Evolutionary conservation across 2,329 filamentous ascomycete species (phyloP).

Genomic region (Ophiostoma tasmaniense): DNA sequence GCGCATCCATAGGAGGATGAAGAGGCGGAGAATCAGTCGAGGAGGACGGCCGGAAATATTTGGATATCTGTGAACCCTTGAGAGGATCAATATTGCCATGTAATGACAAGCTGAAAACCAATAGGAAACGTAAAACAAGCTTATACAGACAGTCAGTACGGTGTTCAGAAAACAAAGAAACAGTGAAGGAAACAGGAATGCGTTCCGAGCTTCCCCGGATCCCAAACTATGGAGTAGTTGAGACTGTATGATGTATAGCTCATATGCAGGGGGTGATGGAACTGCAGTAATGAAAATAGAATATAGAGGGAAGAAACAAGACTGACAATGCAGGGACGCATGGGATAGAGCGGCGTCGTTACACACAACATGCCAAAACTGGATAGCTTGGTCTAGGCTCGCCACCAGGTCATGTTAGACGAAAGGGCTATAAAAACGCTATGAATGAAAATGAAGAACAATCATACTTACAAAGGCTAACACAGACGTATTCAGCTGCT

Average conservation of each 20-base stretch:
- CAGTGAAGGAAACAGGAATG: neutral
- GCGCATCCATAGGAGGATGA: neutral
- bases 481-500: neutral
- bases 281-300: neutral
- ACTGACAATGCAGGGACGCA: neutral
- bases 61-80: neutral
- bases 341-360: neutral
- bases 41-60: neutral
- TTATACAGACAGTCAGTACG: neutral
- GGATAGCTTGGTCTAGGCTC: neutral
- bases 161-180: neutral
- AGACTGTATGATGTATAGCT: neutral
- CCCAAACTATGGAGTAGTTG: neutral
- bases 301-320: neutral
- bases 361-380: neutral
- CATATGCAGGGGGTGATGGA: neutral
- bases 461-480: neutral
- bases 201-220: neutral
- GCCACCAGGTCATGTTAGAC: neutral
- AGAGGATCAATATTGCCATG: neutral
- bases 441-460: neutral
- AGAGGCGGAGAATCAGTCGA: slow-evolving; percentile 5
- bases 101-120: neutral
- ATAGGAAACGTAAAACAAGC: neutral
- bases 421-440: neutral